Conservation (phyloP, 1,139 yeast species). For the Taiozyma sp. region DNA sequence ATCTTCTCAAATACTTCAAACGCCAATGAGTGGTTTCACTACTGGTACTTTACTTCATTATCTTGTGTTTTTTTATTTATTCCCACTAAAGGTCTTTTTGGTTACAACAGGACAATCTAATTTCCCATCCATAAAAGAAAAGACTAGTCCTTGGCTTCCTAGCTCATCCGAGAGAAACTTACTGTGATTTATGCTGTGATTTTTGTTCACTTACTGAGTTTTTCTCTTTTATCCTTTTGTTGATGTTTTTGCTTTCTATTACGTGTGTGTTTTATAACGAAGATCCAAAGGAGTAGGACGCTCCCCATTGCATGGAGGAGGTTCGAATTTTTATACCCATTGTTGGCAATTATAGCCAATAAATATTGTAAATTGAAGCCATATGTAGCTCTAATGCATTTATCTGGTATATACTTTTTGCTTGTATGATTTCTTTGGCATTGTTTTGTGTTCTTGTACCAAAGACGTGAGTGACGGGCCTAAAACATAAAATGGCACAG, state of each 20-base stretch:
- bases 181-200: neutral
- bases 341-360: neutral
- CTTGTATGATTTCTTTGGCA: no score
- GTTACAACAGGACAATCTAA: neutral
- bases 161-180: no score
- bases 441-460: no score
- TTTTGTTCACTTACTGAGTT: neutral
- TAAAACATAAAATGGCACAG: no score
- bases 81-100: neutral
- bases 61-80: neutral
- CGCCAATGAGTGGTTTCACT: neutral
- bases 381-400: neutral
- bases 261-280: neutral
- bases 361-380: neutral
- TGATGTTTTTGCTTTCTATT: neutral
- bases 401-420: no score
- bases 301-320: neutral
- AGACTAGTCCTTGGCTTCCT: neutral
- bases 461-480: neutral
- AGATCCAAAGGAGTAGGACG: neutral
- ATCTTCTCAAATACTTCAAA: neutral
- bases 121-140: neutral
- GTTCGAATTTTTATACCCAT: neutral
- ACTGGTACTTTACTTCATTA: neutral
- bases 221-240: neutral